These are phyloP conservation scores for Sesbania bispinosa DNA, from an alignment of 306 rosid species.

Conservation along the genomic window DNA sequence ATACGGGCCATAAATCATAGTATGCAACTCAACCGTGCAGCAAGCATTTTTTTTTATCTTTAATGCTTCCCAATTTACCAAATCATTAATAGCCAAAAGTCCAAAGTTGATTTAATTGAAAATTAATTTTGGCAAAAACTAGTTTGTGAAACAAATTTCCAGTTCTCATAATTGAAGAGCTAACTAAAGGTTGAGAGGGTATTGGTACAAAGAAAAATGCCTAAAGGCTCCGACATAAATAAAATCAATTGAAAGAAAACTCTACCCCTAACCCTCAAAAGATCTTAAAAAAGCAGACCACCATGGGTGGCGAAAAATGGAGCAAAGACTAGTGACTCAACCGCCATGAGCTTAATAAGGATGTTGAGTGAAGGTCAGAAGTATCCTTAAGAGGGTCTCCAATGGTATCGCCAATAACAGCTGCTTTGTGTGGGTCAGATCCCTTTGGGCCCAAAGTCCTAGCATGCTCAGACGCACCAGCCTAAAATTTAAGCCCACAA, in stretches of 20 bases:
- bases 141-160: neutral
- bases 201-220: constrained; percentile 29
- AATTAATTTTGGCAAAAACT: too few relatives aligned
- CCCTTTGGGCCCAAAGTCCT: constrained; percentile 69
- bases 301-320: constrained; percentile 71
- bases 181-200: constrained; percentile 28
- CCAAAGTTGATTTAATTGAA: neutral
- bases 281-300: constrained; percentile 65
- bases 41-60: too few relatives aligned
- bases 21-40: too few relatives aligned
- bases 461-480: constrained; percentile 72
- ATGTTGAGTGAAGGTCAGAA: constrained; percentile 79
- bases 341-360: constrained; percentile 79
- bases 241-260: constrained; percentile 7
- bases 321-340: constrained; percentile 41
- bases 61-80: too few relatives aligned
- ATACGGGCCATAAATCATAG: too few relatives aligned
- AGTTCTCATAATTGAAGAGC: constrained; percentile 1
- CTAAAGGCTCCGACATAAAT: neutral
- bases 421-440: constrained; percentile 70
- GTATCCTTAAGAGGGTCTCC: constrained; percentile 78
- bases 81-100: neutral
- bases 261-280: constrained; percentile 30
- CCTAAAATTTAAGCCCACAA: constrained; percentile 26
- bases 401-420: constrained; percentile 75